Evolutionary conservation across 371 early-diverging fungal genomes (phyloP), one percentile per base, ranked within the genome.

Genomic region (Apophysomyces variabilis): DNA sequence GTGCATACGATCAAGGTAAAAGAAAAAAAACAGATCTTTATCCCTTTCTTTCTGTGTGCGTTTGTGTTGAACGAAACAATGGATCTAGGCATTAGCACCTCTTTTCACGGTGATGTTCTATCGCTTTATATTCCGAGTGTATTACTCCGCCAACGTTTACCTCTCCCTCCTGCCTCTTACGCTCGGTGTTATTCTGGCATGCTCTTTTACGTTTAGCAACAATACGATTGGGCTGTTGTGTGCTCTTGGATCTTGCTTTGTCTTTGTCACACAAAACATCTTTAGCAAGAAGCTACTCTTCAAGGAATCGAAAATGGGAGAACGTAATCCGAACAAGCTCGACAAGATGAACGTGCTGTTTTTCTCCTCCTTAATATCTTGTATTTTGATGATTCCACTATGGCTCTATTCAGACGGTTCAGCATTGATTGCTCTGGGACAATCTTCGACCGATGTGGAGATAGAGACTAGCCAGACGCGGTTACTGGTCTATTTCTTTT

Each of bases 1-100:
- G 92, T 94, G 6, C 95, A 96, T 69, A 95, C 95, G 6, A 90
- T 96, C 71, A 96, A 96, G 89, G 93, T 92, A 80, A 75, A 60
- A 12, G 60, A 38, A 16, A 9, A 21, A 58, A 45, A 16, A 45
- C 32, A 26, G 32, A 26, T 26, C 32, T 26, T 3, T 26, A 26
- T 26, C 32, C 32, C 32, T 26, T 26, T 26, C 32, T 26, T 26
- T 26, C 32, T 26, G 3, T 26, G 32, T 26, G 32, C 38, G 12
- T 43, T 37, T 41, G 64, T 60, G 46, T 60, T 41, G 61, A 43
- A 26, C 45, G 59, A 63, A 44, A 47, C 21, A 32, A 62, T 12
- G 56, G 38, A 7, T 43, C 26, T 68, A 94, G 93, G 93, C 93
- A 18, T 72, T 94, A 3, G 90, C 94, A 14, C 96, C 96, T 12